Base-by-base conservation (phyloP, 1,139 yeast genomes). In the Zygosaccharomyces pseudobailii region DNA sequence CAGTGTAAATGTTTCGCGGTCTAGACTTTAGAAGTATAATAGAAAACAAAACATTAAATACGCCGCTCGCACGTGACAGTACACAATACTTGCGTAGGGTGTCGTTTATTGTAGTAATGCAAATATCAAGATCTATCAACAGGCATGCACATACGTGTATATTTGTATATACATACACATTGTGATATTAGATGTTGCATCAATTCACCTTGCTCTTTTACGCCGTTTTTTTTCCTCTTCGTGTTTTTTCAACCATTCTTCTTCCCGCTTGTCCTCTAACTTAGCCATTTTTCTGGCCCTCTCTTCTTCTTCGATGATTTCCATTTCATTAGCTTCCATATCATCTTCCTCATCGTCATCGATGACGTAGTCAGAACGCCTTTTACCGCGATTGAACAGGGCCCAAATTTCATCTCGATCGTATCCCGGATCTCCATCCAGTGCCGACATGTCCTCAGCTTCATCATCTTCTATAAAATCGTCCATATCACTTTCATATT, bases 281-380 rank as follows among this genome's bases (percentile, higher is more conserved):
- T 76, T 75, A 0, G 89, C 95, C 49, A 69, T 69, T 44, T 66
- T 71, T 43, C 81, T 73, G 4, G 96, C 84, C 37, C 78, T 66
- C 55, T 71, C 76, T 65, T 90, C 97, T 61, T 90, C 97, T 46
- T 79, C 87, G 37, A 88, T 70, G 35, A 90, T 80, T 56, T 90
- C 96, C 25, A 82, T 82, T 20, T 96, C 97, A 1, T 94, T 84
- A 6, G 96, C 96, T 62, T 90, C 97, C 97, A 90, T 90, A 60
- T 87, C 95, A 50, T 83, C 87, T 17, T 56, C 56, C 23, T 53
- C 54, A 41, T 62, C 63, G 49, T 76, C 80, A 51, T 73, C 73
- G 36, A 71, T 66, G 32, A 69, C 69, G 52, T 71, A 72, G 42
- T 73, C 68, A 1, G 71, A 59, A 37, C 83, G 68, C 47, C 75